Percentiles rank a stretch among this genome's conserved stretches.
Conservation (phyloP, 495 filamentous ascomycete genomes). For the Talaromyces ruber region DNA sequence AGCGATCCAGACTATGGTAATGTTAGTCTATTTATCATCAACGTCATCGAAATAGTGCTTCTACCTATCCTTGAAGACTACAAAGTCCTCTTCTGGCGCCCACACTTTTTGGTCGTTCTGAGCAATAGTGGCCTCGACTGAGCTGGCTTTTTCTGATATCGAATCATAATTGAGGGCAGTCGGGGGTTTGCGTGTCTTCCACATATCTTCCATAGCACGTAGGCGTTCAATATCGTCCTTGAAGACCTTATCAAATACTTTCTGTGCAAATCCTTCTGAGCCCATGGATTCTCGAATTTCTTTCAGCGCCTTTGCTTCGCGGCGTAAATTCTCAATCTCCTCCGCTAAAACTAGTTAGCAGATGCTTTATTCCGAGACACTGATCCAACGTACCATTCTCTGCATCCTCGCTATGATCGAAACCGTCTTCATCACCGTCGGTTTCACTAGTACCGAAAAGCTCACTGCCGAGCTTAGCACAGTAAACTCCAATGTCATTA, state of each 20-base stretch:
- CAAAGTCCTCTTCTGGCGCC: slow-evolving; percentile 71
- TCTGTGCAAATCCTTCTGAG: slow-evolving; percentile 64
- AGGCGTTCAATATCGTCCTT: slow-evolving; percentile 75
- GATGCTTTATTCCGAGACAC: neutral
- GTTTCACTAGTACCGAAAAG: slow-evolving; percentile 91
- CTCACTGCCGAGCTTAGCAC: slow-evolving; percentile 42
- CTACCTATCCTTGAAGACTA: slow-evolving; percentile 75
- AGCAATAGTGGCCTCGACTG: slow-evolving; percentile 44
- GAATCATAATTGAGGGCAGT: slow-evolving; percentile 59
- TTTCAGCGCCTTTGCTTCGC: slow-evolving; percentile 75
- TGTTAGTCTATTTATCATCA: slow-evolving; percentile 10
- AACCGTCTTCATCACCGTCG: slow-evolving; percentile 48
- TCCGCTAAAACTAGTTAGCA: slow-evolving; percentile 41
- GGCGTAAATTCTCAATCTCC: slow-evolving; percentile 78
- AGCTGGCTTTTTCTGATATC: slow-evolving; percentile 38
- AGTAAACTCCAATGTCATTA: neutral
- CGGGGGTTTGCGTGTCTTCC: slow-evolving; percentile 74
- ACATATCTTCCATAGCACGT: slow-evolving; percentile 91
- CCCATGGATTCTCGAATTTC: slow-evolving; percentile 78
- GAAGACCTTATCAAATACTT: slow-evolving; percentile 92
- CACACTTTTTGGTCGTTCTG: slow-evolving; percentile 69
- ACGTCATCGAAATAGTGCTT: neutral
- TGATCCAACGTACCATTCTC: slow-evolving; percentile 56
- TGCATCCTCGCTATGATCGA: slow-evolving; percentile 69
- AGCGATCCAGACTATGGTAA: slow-evolving; percentile 50